Conservation (phyloP, 805 yeast genomes). For the Saturnispora mendoncae region DNA sequence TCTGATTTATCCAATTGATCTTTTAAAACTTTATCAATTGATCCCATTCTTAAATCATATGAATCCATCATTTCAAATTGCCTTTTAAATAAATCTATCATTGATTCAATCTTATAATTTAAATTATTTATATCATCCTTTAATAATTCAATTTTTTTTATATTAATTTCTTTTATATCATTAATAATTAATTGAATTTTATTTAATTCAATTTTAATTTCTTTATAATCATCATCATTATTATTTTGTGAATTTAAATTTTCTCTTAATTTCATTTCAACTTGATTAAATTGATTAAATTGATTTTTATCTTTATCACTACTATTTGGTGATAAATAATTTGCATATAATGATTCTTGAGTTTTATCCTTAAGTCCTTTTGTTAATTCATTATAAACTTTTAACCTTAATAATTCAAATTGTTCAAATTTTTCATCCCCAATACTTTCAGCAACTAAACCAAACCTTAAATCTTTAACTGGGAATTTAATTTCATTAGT, state of each 20-base stretch:
- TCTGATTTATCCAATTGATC: constrained; percentile 12
- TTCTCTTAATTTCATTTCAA: constrained; percentile 18
- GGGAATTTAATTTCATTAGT: constrained; percentile 43
- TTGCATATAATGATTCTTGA: constrained; percentile 22
- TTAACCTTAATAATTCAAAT: constrained; percentile 55
- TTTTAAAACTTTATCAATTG: constrained; percentile 13
- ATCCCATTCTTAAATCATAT: constrained; percentile 12
- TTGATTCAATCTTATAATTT: constrained; percentile 10
- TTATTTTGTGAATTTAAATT: constrained; percentile 1
- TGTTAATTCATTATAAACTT: constrained; percentile 42
- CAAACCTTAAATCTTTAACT: neutral
- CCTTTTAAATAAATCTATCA: constrained; percentile 11
- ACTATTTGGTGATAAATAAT: constrained; percentile 13
- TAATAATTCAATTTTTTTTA: constrained; percentile 9
- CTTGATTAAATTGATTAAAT: constrained; percentile 13
- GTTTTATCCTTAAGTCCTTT: constrained; percentile 19
- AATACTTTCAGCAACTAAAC: constrained; percentile 10
- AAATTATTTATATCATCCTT: constrained; percentile 5
- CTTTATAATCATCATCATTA: neutral
- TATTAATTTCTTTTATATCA: neutral
- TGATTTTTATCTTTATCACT: neutral
- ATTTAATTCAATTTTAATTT: constrained; percentile 1
- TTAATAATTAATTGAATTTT: neutral
- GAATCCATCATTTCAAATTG: constrained; percentile 14
- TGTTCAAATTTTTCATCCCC: constrained; percentile 37